phyloP scores from a whole-genome alignment of 1,284 basidiomycete species.

The Cystobasidium sp. region DNA sequence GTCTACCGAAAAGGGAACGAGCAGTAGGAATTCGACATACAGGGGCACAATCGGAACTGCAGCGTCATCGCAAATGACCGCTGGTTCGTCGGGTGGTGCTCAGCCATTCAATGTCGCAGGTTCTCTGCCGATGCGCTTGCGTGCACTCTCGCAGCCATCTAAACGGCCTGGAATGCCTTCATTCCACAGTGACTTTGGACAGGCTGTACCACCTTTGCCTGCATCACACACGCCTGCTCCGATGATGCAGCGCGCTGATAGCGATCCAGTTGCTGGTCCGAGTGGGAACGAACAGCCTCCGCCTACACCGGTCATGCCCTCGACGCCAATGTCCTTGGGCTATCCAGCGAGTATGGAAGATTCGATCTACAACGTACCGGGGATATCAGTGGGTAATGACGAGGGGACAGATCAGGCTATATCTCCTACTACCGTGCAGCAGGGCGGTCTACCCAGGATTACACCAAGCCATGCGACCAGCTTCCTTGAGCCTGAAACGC shows the following conservation, averaged over 20 bases:
- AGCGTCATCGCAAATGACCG: not conserved
- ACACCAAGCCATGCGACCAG: not conserved
- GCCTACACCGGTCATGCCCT: constrained; percentile 15
- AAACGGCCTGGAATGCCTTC: constrained; percentile 51
- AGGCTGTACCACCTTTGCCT: constrained; percentile 1
- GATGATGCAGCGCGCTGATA: constrained; percentile 23
- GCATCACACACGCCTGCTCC: not conserved
- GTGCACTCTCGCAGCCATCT: constrained; percentile 55
- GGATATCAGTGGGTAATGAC: not conserved
- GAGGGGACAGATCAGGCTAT: not conserved
- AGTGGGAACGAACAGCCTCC: not conserved
- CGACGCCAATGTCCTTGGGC: constrained; percentile 13
- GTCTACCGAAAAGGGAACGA: not conserved
- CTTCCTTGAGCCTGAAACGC: constrained; percentile 44
- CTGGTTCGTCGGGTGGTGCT: not conserved
- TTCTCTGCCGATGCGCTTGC: constrained; percentile 15
- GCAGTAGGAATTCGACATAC: not conserved
- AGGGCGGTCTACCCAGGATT: not conserved
- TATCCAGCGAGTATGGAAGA: not conserved
- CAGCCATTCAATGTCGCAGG: constrained; percentile 31
- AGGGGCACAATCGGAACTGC: not conserved
- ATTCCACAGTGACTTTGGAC: constrained; percentile 34
- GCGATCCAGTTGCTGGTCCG: constrained; percentile 14
- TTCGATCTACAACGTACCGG: not conserved
- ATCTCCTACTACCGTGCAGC: not conserved